Evolutionary conservation across 2,329 filamentous ascomycete species (phyloP).

Genomic region (Anthostomella pinea): DNA sequence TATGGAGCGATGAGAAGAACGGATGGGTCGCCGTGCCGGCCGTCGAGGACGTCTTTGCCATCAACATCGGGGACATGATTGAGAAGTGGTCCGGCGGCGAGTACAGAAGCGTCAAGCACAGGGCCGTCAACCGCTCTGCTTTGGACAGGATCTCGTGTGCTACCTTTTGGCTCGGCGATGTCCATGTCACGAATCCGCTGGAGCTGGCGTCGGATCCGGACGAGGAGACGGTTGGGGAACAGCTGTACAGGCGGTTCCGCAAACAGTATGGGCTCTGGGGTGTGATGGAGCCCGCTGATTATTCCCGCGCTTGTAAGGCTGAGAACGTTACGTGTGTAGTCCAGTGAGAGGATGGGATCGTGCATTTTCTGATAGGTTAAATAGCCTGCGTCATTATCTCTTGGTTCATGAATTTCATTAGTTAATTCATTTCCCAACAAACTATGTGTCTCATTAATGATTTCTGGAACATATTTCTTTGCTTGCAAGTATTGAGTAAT

Average conservation of each 20-base stretch:
- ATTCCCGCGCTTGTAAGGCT: too few species aligned
- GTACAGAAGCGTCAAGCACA: slow-evolving; percentile 19
- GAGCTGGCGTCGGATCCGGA: slow-evolving; percentile 13
- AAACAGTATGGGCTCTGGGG: too few species aligned
- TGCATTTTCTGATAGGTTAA: too few species aligned
- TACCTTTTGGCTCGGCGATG: slow-evolving; percentile 28
- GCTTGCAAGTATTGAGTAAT: too few species aligned
- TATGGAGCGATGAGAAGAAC: slow-evolving; percentile 15
- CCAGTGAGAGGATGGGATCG: too few species aligned
- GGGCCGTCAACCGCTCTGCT: slow-evolving; percentile 10
- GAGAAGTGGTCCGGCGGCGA: slow-evolving; percentile 12
- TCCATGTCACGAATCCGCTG: slow-evolving; percentile 24
- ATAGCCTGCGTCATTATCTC: too few species aligned
- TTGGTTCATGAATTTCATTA: too few species aligned
- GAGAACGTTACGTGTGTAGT: too few species aligned
- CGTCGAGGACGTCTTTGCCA: slow-evolving; percentile 19
- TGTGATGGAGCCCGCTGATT: too few species aligned
- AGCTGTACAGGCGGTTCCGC: slow-evolving; percentile 20
- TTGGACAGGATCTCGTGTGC: slow-evolving; percentile 8
- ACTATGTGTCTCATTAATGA: too few species aligned
- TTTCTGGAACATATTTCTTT: too few species aligned
- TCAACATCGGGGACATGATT: slow-evolving; percentile 25
- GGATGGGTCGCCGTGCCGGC: slow-evolving; percentile 20
- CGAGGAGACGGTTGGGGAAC: slow-evolving; percentile 22
- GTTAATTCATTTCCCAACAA: too few species aligned